Percentiles rank a stretch among this genome's conserved stretches.
Evolutionary conservation across 192 early-diverging fungal species (phyloP).

Genomic region (Umbelopsis ramanniana): DNA sequence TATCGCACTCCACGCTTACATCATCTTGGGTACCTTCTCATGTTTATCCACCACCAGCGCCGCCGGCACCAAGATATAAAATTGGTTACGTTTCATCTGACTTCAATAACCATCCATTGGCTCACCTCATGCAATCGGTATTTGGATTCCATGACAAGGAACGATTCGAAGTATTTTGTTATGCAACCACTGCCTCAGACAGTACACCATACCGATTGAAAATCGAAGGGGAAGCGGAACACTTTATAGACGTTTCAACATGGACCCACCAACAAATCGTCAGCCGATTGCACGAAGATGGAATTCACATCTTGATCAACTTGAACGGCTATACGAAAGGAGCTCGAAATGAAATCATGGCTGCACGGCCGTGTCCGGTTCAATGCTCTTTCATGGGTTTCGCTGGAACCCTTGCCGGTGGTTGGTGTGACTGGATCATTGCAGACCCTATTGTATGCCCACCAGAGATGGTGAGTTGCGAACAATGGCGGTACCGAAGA

Average conservation of each 20-base stretch:
- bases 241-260: constrained; percentile 76
- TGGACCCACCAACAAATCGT: constrained; percentile 80
- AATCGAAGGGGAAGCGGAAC: constrained; percentile 79
- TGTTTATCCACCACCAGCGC: constrained; percentile 79
- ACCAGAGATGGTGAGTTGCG: constrained; percentile 66
- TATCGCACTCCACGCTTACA: constrained; percentile 71
- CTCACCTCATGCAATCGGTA: constrained; percentile 94
- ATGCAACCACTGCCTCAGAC: constrained; percentile 82
- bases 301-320: constrained; percentile 90
- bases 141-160: constrained; percentile 88
- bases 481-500: constrained; percentile 55
- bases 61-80: constrained; percentile 65
- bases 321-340: constrained; percentile 98
- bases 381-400: constrained; percentile 94
- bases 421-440: constrained; percentile 85
- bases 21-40: constrained; percentile 63
- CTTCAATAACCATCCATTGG: constrained; percentile 92
- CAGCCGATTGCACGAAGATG: constrained; percentile 71
- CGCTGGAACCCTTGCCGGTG: constrained; percentile 88
- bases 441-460: constrained; percentile 78
- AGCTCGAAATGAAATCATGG: constrained; percentile 92
- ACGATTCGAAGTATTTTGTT: constrained; percentile 79
- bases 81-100: constrained; percentile 93
- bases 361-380: constrained; percentile 86
- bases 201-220: constrained; percentile 77